Conservation (phyloP, 345 rosid genomes). For the Brassica napus region DNA sequence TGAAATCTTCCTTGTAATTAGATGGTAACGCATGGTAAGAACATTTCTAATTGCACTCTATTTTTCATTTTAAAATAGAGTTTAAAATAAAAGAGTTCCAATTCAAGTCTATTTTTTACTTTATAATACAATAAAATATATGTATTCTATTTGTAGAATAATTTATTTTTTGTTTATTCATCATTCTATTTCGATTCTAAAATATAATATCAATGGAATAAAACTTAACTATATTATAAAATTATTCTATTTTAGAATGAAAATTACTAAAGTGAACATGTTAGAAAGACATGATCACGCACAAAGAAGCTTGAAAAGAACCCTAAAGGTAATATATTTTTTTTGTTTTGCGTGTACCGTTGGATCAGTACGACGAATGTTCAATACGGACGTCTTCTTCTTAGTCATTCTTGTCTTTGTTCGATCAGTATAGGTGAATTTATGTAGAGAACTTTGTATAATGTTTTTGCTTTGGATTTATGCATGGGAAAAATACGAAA, state of each 20-base stretch:
- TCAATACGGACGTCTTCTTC: conserved; percentile 2
- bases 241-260: too few relatives aligned
- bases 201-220: too few relatives aligned
- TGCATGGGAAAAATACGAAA: not conserved
- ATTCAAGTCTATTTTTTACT: too few relatives aligned
- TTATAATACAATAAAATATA: too few relatives aligned
- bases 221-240: too few relatives aligned
- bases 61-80: too few relatives aligned
- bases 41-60: too few relatives aligned
- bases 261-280: too few relatives aligned
- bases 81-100: too few relatives aligned
- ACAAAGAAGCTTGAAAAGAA: conserved; percentile 66
- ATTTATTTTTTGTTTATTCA: too few relatives aligned
- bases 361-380: conserved; percentile 7
- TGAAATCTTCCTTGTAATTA: not conserved
- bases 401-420: conserved; percentile 25
- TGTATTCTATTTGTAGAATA: too few relatives aligned
- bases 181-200: too few relatives aligned
- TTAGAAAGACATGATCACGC: conserved; percentile 59
- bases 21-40: not conserved
- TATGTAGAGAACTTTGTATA: conserved; percentile 27
- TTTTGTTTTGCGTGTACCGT: not conserved
- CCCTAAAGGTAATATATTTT: not conserved
- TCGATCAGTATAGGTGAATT: conserved; percentile 15
- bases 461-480: conserved; percentile 9